phyloP scores from a whole-genome alignment of 2,329 filamentous ascomycete genomes.

The Botrytis deweyae region DNA sequence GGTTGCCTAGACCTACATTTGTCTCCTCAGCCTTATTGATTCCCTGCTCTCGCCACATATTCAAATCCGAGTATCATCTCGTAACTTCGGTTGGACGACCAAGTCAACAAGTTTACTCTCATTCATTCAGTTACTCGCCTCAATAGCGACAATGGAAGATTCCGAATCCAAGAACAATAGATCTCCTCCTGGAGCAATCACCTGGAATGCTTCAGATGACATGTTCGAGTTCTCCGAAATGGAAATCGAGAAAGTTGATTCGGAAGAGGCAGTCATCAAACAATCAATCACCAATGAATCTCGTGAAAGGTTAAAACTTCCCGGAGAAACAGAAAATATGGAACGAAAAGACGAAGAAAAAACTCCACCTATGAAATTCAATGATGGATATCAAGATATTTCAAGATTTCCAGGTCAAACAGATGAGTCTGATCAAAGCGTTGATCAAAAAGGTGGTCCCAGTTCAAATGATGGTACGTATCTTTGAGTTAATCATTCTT shows the following conservation, averaged over 20 bases:
- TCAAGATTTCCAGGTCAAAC: background rate
- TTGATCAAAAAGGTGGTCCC: background rate
- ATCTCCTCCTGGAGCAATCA: background rate
- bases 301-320: background rate
- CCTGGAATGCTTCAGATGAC: background rate
- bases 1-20: background rate
- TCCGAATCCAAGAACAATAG: background rate
- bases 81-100: background rate
- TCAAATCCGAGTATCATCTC: background rate
- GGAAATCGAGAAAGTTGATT: background rate
- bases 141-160: background rate
- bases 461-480: background rate
- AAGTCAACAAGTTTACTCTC: background rate
- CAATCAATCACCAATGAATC: background rate
- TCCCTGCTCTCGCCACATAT: background rate
- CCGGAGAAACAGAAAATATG: background rate
- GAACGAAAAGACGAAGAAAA: background rate
- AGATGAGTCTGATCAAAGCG: background rate
- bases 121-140: background rate
- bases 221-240: background rate
- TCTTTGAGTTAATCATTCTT: background rate
- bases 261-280: background rate
- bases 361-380: background rate
- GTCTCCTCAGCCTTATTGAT: conserved; percentile 2
- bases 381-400: background rate